Percentiles rank a stretch among this genome's conserved stretches.
Evolutionary conservation across 495 filamentous ascomycete genomes (phyloP).

Genomic region (Lasiosphaeris hirsuta): DNA sequence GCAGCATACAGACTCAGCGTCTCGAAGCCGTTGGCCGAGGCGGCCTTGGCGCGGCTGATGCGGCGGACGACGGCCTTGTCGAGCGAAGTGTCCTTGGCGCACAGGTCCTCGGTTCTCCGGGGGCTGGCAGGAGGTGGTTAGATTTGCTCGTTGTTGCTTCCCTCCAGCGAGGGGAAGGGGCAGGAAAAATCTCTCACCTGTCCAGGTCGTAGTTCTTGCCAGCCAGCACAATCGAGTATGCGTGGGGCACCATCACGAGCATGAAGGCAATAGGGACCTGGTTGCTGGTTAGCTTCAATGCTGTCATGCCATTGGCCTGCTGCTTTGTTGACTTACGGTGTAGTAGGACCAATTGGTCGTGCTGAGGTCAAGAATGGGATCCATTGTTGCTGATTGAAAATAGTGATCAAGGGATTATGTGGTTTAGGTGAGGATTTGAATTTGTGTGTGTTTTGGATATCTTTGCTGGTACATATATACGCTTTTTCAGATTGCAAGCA

Average conservation of each 20-base stretch:
- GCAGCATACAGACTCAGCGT: constrained; percentile 48
- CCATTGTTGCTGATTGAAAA: constrained; percentile 31
- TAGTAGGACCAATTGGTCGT: constrained; percentile 46
- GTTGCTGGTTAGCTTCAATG: not conserved
- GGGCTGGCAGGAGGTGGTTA: constrained; percentile 14
- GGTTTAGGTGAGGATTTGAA: too few species aligned
- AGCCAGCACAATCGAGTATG: constrained; percentile 34
- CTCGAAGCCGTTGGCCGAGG: constrained; percentile 48
- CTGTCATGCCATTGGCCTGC: not conserved
- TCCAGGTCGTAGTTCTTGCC: constrained; percentile 40
- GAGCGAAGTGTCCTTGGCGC: constrained; percentile 37
- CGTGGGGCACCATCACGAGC: constrained; percentile 35
- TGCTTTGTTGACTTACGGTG: constrained; percentile 29
- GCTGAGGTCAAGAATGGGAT: constrained; percentile 36
- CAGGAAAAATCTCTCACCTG: constrained; percentile 16
- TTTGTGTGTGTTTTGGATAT: too few species aligned
- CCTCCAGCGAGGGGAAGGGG: not conserved
- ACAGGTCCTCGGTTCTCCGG: constrained; percentile 24
- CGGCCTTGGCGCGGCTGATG: constrained; percentile 47
- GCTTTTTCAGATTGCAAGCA: too few species aligned
- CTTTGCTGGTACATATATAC: too few species aligned
- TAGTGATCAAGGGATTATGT: too few species aligned
- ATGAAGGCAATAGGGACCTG: constrained; percentile 48
- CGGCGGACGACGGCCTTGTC: constrained; percentile 38
- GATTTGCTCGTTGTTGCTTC: not conserved